Evolutionary conservation across 768 basidiomycete genomes (phyloP).

Genomic region (Psilocybe azurescens): DNA sequence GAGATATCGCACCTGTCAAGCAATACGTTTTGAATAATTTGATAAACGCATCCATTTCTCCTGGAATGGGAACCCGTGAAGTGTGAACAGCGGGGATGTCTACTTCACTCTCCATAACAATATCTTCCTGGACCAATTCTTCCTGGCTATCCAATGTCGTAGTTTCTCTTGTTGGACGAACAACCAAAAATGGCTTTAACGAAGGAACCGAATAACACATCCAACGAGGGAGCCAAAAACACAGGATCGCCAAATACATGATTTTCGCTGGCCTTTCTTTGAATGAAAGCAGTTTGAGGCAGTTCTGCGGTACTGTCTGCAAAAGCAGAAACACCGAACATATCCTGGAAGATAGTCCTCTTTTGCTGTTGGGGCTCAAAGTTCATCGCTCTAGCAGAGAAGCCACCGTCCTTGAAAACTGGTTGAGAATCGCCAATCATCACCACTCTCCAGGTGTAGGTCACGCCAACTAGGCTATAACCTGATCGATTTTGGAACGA

Average conservation of each 20-base stretch:
- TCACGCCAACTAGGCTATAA: slow-evolving; percentile 74
- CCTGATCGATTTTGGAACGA: slow-evolving; percentile 34
- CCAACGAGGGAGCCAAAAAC: slow-evolving; percentile 78
- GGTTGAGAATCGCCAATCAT: slow-evolving; percentile 66
- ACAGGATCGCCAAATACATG: slow-evolving; percentile 70
- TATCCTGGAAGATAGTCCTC: slow-evolving; percentile 84
- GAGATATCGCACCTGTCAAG: slow-evolving; percentile 41
- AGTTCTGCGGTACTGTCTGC: slow-evolving; percentile 37
- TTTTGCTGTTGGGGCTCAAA: slow-evolving; percentile 28
- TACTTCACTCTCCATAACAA: slow-evolving; percentile 50
- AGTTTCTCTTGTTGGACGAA: slow-evolving; percentile 21
- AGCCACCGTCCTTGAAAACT: slow-evolving; percentile 42
- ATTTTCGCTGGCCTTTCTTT: slow-evolving; percentile 24
- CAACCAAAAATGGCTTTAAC: slow-evolving; percentile 42
- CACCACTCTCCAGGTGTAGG: slow-evolving; percentile 65
- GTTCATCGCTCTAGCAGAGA: slow-evolving; percentile 23
- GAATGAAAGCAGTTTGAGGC: slow-evolving; percentile 4
- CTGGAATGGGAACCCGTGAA: slow-evolving; percentile 46
- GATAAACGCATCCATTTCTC: slow-evolving; percentile 64
- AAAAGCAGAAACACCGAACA: slow-evolving; percentile 85
- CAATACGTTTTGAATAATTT: slow-evolving; percentile 64
- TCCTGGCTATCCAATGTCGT: slow-evolving; percentile 14
- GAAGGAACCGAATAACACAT: slow-evolving; percentile 68
- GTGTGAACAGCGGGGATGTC: slow-evolving; percentile 12
- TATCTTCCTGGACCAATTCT: slow-evolving; percentile 43